A percentile compares a stretch with the other conserved stretches of the same genome.
These are phyloP conservation scores for Russula olivacea DNA, from an alignment of 768 basidiomycete species.

Conservation along the genomic window DNA sequence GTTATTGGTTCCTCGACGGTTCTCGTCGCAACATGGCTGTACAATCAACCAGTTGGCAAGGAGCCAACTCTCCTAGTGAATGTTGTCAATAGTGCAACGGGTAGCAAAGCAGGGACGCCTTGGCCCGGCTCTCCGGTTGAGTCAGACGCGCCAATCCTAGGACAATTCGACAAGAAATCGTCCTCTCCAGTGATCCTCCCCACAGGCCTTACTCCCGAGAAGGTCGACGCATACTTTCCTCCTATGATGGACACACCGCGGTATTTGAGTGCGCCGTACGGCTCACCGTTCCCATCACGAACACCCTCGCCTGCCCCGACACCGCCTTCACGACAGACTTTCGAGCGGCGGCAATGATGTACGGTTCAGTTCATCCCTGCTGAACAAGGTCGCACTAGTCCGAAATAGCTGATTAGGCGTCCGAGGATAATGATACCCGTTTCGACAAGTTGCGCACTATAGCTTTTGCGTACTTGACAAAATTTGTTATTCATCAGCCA, in stretches of 20 bases:
- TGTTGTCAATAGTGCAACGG: conserved; percentile 31
- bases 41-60: conserved; percentile 65
- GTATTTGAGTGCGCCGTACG: conserved; percentile 46
- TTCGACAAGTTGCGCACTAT: conserved; percentile 13
- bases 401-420: not conserved
- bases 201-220: conserved; percentile 31
- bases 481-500: conserved; percentile 10
- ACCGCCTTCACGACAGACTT: conserved; percentile 21
- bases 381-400: not conserved
- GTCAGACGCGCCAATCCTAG: conserved; percentile 52
- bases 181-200: conserved; percentile 46
- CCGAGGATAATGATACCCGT: conserved; percentile 22
- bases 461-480: conserved; percentile 11
- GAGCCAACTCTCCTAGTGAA: conserved; percentile 34
- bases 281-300: conserved; percentile 45
- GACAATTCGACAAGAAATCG: conserved; percentile 50
- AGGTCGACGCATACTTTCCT: conserved; percentile 34
- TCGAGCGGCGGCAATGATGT: conserved; percentile 15
- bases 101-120: conserved; percentile 32
- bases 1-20: conserved; percentile 82
- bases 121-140: conserved; percentile 43
- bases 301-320: conserved; percentile 39
- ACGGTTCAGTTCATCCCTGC: not conserved
- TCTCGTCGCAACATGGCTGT: conserved; percentile 86
- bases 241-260: conserved; percentile 41